A percentile compares a stretch with the other conserved stretches of the same genome.
phyloP scores from a whole-genome alignment of 1,284 basidiomycete genomes.

The Sanguinoderma infundibulare region DNA sequence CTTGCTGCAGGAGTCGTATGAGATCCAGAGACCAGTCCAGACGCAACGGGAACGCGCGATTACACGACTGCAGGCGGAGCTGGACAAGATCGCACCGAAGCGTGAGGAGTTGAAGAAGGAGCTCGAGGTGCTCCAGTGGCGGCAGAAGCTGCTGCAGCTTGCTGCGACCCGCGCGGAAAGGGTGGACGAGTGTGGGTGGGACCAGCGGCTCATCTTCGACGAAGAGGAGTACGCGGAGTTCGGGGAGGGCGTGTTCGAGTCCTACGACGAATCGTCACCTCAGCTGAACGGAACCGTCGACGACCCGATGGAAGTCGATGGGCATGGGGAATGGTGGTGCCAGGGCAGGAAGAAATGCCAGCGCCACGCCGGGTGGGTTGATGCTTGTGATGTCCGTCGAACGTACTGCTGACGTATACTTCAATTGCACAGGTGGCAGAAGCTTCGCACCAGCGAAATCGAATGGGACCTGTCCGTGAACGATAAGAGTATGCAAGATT shows the following conservation, averaged over 20 bases:
- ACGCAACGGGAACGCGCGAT: conserved; percentile 56
- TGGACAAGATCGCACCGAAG: conserved; percentile 58
- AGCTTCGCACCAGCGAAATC: conserved; percentile 71
- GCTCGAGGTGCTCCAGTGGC: conserved; percentile 68
- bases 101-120: conserved; percentile 67
- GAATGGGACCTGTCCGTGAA: conserved; percentile 72
- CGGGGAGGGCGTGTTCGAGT: conserved; percentile 66
- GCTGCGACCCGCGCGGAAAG: conserved; percentile 64
- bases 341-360: conserved; percentile 74
- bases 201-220: conserved; percentile 79
- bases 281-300: conserved; percentile 34
- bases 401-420: background rate
- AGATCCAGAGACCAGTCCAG: conserved; percentile 33
- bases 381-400: background rate
- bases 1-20: conserved; percentile 14
- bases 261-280: conserved; percentile 55
- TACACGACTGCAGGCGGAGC: conserved; percentile 50
- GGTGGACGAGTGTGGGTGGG: conserved; percentile 79
- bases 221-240: conserved; percentile 75
- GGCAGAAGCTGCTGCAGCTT: conserved; percentile 66
- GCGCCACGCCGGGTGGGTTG: conserved; percentile 69
- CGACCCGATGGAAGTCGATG: conserved; percentile 48
- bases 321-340: conserved; percentile 74
- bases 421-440: conserved; percentile 66
- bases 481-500: conserved; percentile 60